Evolutionary conservation across 495 filamentous ascomycete species (phyloP), one percentile per base, ranked within the genome.

Genomic region (Daldinia childiae): DNA sequence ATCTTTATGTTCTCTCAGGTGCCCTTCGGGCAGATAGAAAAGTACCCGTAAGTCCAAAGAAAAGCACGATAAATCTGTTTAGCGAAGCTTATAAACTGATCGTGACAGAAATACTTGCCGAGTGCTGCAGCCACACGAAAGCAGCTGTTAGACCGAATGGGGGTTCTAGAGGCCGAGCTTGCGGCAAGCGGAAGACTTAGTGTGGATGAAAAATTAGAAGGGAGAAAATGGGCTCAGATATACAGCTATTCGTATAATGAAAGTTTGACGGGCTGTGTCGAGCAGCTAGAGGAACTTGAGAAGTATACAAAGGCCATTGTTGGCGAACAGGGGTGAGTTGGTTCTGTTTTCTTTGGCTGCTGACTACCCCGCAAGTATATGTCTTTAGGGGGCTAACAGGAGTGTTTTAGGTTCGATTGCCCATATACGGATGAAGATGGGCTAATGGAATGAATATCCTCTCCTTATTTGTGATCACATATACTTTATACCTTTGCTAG

Each of bases 261-360:
- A 51, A 86, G 84, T 38, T 75, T 88, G 72, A 88, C 86, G 15
- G 85, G 85, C 52, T 87, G 87, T 64, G 86, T 88, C 11, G 81
- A 82, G 68, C 81, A 88, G 57, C 66, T 88, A 11, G 82, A 85
- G 62, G 75, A 81, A 50, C 71, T 89, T 57, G 80, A 87, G 74
- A 81, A 76, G 55, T 87, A 80, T 64, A 87, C 84, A 0, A 88
- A 84, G 72, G 80, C 79, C 34, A 84, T 89, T 69, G 80, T 81
- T 62, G 87, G 87, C 26, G 86, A 87, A 69, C 82, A 83, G 70
- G 81, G 79, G 74, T 86, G 72, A 59, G 79, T 69, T 56, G 3
- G 0, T 41, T 58, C 30, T 66, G 19, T 32, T 27, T n/a, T 45
- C n/a, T 0, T 6, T 38, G 3, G n/a, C 1, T 15, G 48, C 36